Percentiles rank a stretch among this genome's conserved stretches.
Conservation (phyloP, 1,139 yeast genomes). For the Casaregolazyma suthepensis region DNA sequence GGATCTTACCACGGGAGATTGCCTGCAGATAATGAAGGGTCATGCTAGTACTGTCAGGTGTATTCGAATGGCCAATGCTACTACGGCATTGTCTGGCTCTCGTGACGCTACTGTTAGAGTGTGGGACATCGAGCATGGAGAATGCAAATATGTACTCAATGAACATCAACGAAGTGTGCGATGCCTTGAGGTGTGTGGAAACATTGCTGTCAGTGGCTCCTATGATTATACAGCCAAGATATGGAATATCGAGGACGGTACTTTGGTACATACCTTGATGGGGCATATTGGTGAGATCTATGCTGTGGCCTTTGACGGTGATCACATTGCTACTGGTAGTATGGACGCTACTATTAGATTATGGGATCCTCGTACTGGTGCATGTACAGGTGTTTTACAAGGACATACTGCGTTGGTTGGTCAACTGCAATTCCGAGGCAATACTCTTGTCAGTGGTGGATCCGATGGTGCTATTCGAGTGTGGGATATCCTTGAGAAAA, state of each 20-base stretch:
- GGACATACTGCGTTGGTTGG: conserved; percentile 66
- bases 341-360: conserved; percentile 85
- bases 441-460: conserved; percentile 86
- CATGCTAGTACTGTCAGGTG: conserved; percentile 92
- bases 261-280: conserved; percentile 62
- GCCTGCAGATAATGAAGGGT: conserved; percentile 79
- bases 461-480: conserved; percentile 86
- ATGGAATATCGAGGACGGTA: conserved; percentile 79
- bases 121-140: conserved; percentile 83
- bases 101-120: conserved; percentile 84
- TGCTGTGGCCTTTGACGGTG: conserved; percentile 76
- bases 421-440: conserved; percentile 82
- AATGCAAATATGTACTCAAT: conserved; percentile 67
- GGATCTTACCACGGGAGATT: conserved; percentile 69
- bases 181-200: conserved; percentile 56
- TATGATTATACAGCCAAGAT: conserved; percentile 85
- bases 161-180: conserved; percentile 72
- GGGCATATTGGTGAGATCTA: conserved; percentile 91
- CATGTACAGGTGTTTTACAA: conserved; percentile 66
- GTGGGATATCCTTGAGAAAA: conserved; percentile 88
- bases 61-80: conserved; percentile 69
- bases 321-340: conserved; percentile 74
- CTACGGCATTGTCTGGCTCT: conserved; percentile 77
- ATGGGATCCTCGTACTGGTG: conserved; percentile 84
- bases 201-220: conserved; percentile 55